Percentiles rank a stretch among this genome's conserved stretches.
These are phyloP conservation scores for Tetramitus jugosus DNA, from an alignment of 208 protist species.

Conservation along the genomic window DNA sequence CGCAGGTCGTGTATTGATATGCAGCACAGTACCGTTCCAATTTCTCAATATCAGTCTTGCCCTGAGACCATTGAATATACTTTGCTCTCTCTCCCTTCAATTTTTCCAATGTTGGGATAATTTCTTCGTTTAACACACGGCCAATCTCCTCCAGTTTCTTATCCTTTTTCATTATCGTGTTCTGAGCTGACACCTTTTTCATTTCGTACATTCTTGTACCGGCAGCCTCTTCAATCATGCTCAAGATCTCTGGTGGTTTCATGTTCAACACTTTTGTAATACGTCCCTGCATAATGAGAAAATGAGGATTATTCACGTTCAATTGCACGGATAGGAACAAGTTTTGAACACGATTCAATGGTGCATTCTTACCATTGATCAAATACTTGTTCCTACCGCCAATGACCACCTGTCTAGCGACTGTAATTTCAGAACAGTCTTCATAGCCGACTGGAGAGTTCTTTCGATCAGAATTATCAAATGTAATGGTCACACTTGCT, in stretches of 20 bases:
- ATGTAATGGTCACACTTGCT: slow-evolving; percentile 97
- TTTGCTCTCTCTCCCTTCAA: slow-evolving; percentile 51
- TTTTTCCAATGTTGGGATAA: slow-evolving; percentile 70
- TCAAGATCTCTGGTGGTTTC: slow-evolving; percentile 96
- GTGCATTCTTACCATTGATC: slow-evolving; percentile 94
- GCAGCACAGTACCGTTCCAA: slow-evolving; percentile 52
- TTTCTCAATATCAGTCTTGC: slow-evolving; percentile 46
- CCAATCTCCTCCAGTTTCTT: slow-evolving; percentile 96
- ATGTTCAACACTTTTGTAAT: slow-evolving; percentile 99
- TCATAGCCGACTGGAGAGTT: slow-evolving; percentile 93
- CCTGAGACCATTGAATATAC: slow-evolving; percentile 57
- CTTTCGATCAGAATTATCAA: slow-evolving; percentile 92
- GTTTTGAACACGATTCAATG: slow-evolving; percentile 92
- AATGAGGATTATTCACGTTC: slow-evolving; percentile 99
- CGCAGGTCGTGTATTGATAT: slow-evolving; percentile 38
- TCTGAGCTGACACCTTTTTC: slow-evolving; percentile 88
- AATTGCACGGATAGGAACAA: slow-evolving; percentile 99
- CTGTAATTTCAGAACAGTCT: slow-evolving; percentile 87
- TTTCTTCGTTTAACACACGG: slow-evolving; percentile 70
- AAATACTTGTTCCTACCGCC: slow-evolving; percentile 97
- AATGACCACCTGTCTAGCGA: slow-evolving; percentile 91
- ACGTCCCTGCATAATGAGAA: slow-evolving; percentile 99
- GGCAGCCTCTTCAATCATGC: slow-evolving; percentile 98
- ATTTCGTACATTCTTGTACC: slow-evolving; percentile 98
- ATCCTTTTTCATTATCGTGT: slow-evolving; percentile 97